Evolutionary conservation across 371 early-diverging fungal genomes (phyloP), one percentile per base, ranked within the genome.

Genomic region (Blyttiomyces sp.): DNA sequence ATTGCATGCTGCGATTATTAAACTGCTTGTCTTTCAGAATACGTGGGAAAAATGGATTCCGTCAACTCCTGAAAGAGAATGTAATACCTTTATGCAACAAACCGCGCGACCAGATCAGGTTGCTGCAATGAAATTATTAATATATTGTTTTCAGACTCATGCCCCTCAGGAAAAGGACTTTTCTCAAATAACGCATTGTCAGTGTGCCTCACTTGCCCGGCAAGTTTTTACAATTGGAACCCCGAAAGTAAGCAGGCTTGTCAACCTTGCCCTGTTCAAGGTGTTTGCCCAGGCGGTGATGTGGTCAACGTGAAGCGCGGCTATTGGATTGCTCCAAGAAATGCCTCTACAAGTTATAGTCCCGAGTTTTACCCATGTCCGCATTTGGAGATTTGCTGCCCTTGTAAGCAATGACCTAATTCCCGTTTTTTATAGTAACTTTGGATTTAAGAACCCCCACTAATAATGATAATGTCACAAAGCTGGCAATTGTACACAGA

Each of bases 311-410:
- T 43, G 0, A 28, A 23, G 17, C 31, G 16, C 9, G 49, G 49
- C n/a, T 56, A 43, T 39, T 66, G 50, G 56, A 35, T 53, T 13
- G 43, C 32, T 31, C 3, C 28, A 42, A 7, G 13, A n/a, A 55
- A 43, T 44, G 33, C 28, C 23, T 30, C 34, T n/a, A 26, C 27
- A 7, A 36, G 30, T 27, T 43, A 56, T 45, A n/a, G 19, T 6
- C 66, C 61, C 2, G 56, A 55, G 6, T 52, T 66, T 35, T 57
- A 61, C 34, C n/a, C 19, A 6, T 66, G 66, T 30, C 66, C 66
- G 26, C 45, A 58, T 24, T 11, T 27, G 6, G 50, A 59, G 7
- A 28, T 39, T 13, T 66, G 66, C 31, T 66, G 66, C 44, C 53
- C 64, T 31, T 33, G 49, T 57, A 31, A 30, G 48, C 21, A 32